phyloP scores from a whole-genome alignment of 2,329 filamentous ascomycete genomes.

The Ceratocystis cacaofunesta region DNA sequence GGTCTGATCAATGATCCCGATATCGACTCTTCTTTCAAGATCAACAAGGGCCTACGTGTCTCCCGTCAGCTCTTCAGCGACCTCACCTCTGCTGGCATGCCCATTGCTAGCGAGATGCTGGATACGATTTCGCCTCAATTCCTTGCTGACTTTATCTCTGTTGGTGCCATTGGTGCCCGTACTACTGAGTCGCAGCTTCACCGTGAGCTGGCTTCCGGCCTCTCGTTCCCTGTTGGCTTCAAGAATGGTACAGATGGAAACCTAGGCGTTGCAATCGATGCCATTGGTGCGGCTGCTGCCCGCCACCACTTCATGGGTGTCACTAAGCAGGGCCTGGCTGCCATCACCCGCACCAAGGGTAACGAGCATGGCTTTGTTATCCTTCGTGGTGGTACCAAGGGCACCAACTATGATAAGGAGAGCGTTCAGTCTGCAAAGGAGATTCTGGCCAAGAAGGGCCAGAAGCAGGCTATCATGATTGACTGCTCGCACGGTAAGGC shows the following conservation, averaged over 20 bases:
- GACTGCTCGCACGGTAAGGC: constrained; percentile 85
- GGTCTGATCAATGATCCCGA: constrained; percentile 98
- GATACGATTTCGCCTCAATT: constrained; percentile 98
- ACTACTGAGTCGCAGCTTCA: constrained; percentile 96
- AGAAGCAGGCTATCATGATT: constrained; percentile 86
- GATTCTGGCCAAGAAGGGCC: constrained; percentile 63
- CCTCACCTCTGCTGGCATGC: constrained; percentile 73
- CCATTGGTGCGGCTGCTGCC: constrained; percentile 73
- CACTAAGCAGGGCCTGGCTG: constrained; percentile 90
- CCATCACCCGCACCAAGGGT: constrained; percentile 81
- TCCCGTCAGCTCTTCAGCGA: constrained; percentile 90
- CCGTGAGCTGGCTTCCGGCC: constrained; percentile 82
- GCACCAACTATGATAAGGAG: constrained; percentile 84
- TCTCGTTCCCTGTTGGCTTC: constrained; percentile 97
- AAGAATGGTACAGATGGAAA: constrained; percentile 98
- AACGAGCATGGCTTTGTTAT: constrained; percentile 98
- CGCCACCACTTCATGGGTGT: constrained; percentile 97
- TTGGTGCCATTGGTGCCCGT: constrained; percentile 87
- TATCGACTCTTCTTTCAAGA: constrained; percentile 92
- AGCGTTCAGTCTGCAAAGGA: constrained; percentile 69
- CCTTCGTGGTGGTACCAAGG: constrained; percentile 75
- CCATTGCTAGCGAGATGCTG: constrained; percentile 94
- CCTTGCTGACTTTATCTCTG: constrained; percentile 85
- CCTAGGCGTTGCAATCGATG: constrained; percentile 82
- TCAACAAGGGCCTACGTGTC: constrained; percentile 92